Base-by-base conservation (phyloP, 1,284 basidiomycete species). In the Marasmius oreades region DNA sequence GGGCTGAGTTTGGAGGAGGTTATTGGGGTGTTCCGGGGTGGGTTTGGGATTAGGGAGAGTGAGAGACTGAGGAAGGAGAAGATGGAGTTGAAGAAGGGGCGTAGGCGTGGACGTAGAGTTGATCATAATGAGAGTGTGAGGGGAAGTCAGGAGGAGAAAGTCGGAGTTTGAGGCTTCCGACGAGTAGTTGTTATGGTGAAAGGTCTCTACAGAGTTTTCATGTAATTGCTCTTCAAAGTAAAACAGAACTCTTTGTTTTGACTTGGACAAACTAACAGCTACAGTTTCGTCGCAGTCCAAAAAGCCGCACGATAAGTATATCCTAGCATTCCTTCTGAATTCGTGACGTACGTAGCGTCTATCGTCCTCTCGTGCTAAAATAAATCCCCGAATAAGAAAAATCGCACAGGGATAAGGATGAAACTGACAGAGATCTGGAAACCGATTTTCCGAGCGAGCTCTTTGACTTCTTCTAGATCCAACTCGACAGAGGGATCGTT, bases 231-330 rank as follows among this genome's bases (percentile, higher is more conserved):
- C n/a, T n/a, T n/a, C n/a, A n/a, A n/a, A n/a, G n/a, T n/a, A n/a
- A n/a, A n/a, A n/a, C n/a, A n/a, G n/a, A n/a, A n/a, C n/a, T n/a
- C n/a, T n/a, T n/a, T n/a, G n/a, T n/a, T n/a, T n/a, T n/a, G n/a
- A n/a, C n/a, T n/a, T n/a, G n/a, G n/a, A n/a, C n/a, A n/a, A n/a
- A n/a, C n/a, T n/a, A n/a, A n/a, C n/a, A n/a, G n/a, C n/a, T n/a
- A n/a, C n/a, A n/a, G n/a, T n/a, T 91, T 93, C 10, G 81, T 93
- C 2, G 92, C 93, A 1, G 84, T 90, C 88, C 90, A 95, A 71
- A 93, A 93, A 2, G 84, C 84, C 2, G 91, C 79, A 62, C 88
- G 81, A 70, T 98, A 98, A 18, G 89, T 78, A 66, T 98, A 95
- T 31, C 84, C 81, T n/a, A 98, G 78, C 91, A 98, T 93, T 22